phyloP scores from a whole-genome alignment of 148 eudicot genomes.

The Polygonum maritimum region DNA sequence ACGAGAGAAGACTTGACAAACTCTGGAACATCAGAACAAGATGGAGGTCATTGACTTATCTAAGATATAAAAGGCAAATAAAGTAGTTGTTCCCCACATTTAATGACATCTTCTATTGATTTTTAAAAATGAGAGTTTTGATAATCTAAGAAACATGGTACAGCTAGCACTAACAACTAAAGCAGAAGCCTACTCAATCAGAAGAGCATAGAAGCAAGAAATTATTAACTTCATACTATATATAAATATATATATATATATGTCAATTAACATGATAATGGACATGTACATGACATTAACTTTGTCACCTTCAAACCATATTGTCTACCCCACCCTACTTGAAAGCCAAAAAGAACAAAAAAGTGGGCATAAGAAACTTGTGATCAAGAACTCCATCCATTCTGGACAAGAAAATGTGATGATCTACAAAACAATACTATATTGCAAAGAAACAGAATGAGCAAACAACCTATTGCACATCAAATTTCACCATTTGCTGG shows the following conservation, averaged over 20 bases:
- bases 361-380: neutral
- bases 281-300: neutral
- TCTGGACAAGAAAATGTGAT: neutral
- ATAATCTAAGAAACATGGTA: neutral
- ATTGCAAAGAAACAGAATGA: neutral
- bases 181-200: slow-evolving; percentile 26
- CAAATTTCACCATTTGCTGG: neutral
- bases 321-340: neutral
- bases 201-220: slow-evolving; percentile 10
- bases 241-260: neutral
- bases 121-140: neutral
- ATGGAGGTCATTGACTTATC: neutral
- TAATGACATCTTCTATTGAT: neutral
- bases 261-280: neutral
- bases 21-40: slow-evolving; percentile 41
- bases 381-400: neutral
- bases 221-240: neutral
- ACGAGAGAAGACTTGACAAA: slow-evolving; percentile 90
- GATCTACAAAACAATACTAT: neutral
- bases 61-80: neutral
- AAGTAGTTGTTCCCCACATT: neutral
- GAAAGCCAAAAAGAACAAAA: neutral
- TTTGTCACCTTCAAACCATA: neutral
- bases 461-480: neutral
- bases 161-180: neutral